phyloP scores from a whole-genome alignment of 495 filamentous ascomycete species.

The Neurospora pannonica region DNA sequence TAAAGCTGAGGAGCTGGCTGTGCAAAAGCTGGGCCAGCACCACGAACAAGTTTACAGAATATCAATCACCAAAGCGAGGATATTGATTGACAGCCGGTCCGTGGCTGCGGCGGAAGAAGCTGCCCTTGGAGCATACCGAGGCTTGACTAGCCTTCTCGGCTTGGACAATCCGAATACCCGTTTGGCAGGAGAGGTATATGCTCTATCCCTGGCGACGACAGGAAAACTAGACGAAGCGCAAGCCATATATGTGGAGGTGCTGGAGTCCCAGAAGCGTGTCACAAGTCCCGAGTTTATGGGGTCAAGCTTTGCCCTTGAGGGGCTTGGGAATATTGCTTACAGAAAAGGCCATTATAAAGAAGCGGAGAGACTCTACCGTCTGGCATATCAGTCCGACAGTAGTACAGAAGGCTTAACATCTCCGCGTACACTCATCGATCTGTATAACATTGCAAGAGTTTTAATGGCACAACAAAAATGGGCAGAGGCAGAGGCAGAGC shows the following conservation, averaged over 20 bases:
- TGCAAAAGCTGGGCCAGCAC: too few species aligned
- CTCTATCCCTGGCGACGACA: neutral
- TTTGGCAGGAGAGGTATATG: neutral
- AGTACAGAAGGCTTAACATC: neutral
- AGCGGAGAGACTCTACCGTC: neutral
- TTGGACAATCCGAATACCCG: neutral
- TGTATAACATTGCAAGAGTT: accelerated
- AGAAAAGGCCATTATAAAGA: neutral
- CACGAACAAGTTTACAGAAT: neutral
- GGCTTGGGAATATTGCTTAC: neutral
- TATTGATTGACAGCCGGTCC: neutral
- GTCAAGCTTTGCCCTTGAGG: neutral
- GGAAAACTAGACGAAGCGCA: neutral
- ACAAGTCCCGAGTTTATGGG: neutral
- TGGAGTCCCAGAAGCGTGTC: neutral
- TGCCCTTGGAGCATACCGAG: neutral
- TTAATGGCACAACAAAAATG: neutral
- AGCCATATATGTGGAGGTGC: neutral
- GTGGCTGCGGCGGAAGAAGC: neutral
- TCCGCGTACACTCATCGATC: accelerated
- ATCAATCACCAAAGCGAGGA: neutral
- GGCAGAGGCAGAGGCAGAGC: neutral
- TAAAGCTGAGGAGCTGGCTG: too few species aligned
- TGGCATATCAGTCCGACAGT: neutral
- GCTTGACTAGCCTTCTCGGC: neutral